phyloP scores from a whole-genome alignment of 2,329 filamentous ascomycete species.

The Botrytis medusae region DNA sequence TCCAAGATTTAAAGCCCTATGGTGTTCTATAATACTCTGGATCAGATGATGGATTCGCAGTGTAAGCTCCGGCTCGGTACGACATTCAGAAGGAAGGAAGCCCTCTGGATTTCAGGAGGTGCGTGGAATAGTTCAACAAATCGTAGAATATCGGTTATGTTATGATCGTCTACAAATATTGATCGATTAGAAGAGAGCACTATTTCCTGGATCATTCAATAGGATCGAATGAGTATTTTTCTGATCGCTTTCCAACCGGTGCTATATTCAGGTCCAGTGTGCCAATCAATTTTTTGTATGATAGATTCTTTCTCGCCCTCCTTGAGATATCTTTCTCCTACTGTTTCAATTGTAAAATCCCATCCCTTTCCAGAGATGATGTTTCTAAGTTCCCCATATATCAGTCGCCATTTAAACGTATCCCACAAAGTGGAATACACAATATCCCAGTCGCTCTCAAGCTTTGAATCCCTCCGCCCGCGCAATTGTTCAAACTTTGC shows the following conservation, averaged over 20 bases:
- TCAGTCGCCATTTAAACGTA: fast-evolving
- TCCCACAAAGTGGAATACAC: background rate
- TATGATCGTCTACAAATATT: background rate
- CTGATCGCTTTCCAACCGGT: background rate
- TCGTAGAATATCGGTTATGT: background rate
- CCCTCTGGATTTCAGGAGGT: too few relatives aligned
- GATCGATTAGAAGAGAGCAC: background rate
- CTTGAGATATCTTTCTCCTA: background rate
- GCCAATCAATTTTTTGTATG: background rate
- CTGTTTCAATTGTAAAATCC: fast-evolving
- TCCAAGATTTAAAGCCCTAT: background rate
- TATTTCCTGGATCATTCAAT: background rate
- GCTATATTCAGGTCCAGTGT: background rate
- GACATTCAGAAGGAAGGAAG: background rate
- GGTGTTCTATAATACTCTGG: background rate
- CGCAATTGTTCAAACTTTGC: background rate
- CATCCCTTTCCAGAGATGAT: background rate
- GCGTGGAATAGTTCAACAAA: background rate
- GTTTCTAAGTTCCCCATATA: background rate
- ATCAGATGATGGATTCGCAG: background rate
- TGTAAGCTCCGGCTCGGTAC: background rate
- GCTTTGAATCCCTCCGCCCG: background rate
- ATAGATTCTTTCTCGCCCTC: background rate
- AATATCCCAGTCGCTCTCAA: background rate
- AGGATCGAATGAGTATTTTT: background rate